Conservation (phyloP, 2,329 filamentous ascomycete species). For the Trichoderma cornu-damae region DNA sequence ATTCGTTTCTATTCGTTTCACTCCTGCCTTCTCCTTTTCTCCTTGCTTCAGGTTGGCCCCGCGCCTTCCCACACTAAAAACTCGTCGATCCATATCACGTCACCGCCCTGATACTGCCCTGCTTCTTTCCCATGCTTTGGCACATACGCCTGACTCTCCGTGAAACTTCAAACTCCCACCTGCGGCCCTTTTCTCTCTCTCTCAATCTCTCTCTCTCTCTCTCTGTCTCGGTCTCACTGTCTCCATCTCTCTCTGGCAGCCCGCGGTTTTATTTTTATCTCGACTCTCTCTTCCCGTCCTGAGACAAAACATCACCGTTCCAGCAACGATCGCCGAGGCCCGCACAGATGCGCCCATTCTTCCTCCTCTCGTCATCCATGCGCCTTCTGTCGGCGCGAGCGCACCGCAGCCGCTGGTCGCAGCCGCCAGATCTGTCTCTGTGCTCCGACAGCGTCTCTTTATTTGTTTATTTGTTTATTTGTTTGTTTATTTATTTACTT, state of each 20-base stretch:
- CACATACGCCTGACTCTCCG: not conserved
- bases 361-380: not conserved
- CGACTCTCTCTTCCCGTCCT: not conserved
- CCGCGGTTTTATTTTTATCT: not conserved
- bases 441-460: no score
- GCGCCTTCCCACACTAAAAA: constrained; percentile 2
- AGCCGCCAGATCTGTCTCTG: no score
- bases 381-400: not conserved
- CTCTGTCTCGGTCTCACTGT: not conserved
- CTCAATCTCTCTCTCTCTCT: not conserved
- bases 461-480: no score
- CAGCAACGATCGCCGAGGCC: not conserved
- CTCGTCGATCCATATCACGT: not conserved
- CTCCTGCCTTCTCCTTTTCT: not conserved
- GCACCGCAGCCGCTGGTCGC: not conserved
- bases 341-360: not conserved
- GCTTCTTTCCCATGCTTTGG: not conserved
- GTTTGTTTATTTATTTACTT: no score
- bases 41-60: constrained; percentile 16
- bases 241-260: not conserved
- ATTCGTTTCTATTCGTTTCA: not conserved
- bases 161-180: not conserved
- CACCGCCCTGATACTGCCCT: not conserved
- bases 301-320: not conserved
- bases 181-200: not conserved